A percentile compares a stretch with the other conserved stretches of the same genome.
Evolutionary conservation across 192 early-diverging fungal genomes (phyloP).

Genomic region (Backusella tarrabulga): DNA sequence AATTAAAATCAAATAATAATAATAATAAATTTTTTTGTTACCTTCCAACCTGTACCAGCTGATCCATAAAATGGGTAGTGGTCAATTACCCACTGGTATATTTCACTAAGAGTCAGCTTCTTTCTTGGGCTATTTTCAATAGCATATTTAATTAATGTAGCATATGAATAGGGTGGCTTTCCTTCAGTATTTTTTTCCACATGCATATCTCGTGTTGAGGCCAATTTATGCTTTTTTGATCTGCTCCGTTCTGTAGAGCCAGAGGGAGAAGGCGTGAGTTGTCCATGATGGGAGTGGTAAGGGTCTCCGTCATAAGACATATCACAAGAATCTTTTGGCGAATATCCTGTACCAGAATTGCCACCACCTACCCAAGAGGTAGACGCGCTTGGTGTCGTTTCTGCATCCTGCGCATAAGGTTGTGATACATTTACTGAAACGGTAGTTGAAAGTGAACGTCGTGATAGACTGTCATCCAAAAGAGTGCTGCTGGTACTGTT

Average conservation of each 20-base stretch:
- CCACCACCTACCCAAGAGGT: neutral
- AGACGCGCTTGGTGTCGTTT: neutral
- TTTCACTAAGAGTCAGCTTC: slow-evolving; percentile 75
- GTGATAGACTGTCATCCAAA: slow-evolving; percentile 7
- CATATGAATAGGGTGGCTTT: slow-evolving; percentile 80
- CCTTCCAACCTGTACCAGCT: slow-evolving; percentile 61
- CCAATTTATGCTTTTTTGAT: slow-evolving; percentile 1
- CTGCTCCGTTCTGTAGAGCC: slow-evolving; percentile 12
- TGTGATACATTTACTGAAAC: neutral
- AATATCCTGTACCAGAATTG: slow-evolving; percentile 3
- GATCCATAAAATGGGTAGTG: slow-evolving; percentile 74
- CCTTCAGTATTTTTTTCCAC: slow-evolving; percentile 36
- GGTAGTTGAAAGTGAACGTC: slow-evolving; percentile 1
- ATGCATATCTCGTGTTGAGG: slow-evolving; percentile 21
- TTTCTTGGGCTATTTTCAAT: slow-evolving; percentile 61
- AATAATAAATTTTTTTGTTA: slow-evolving; percentile 12
- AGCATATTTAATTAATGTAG: slow-evolving; percentile 75
- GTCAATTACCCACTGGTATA: slow-evolving; percentile 74
- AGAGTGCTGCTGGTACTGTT: neutral
- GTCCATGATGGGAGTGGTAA: neutral
- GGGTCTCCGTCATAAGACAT: slow-evolving; percentile 9
- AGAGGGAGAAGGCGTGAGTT: slow-evolving; percentile 7
- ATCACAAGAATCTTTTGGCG: slow-evolving; percentile 9
- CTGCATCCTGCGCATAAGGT: neutral
- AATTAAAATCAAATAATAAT: neutral